phyloP scores from a whole-genome alignment of 2,329 filamentous ascomycete genomes.

The Monosporascus ibericus region DNA sequence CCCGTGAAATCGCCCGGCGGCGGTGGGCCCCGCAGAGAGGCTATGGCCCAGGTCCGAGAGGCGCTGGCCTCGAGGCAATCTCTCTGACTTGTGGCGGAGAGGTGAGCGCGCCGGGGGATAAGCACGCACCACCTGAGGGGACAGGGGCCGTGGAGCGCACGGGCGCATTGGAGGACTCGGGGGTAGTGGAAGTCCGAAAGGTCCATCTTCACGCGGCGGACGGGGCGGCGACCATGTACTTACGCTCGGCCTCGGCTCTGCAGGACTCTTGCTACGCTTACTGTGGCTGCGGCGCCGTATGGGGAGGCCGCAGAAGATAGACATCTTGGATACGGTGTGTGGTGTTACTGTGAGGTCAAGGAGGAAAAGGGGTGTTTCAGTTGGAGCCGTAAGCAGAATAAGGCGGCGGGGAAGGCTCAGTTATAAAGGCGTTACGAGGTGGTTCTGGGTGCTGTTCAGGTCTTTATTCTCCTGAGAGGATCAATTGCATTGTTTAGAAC shows the following conservation, averaged over 20 bases:
- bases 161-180: background rate
- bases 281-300: background rate
- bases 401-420: no score
- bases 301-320: background rate
- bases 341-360: no score
- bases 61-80: background rate
- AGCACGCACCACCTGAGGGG: background rate
- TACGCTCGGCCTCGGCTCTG: background rate
- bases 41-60: background rate
- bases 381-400: no score
- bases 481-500: no score
- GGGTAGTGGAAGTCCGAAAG: background rate
- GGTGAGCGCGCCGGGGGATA: background rate
- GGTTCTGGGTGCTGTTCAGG: no score
- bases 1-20: background rate
- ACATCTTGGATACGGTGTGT: background rate
- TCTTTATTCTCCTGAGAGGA: no score
- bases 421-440: no score
- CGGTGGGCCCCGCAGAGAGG: background rate
- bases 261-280: background rate
- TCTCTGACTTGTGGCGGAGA: background rate
- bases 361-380: no score
- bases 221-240: background rate
- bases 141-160: background rate
- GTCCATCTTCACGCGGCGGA: background rate